Percentiles rank a stretch among this genome's conserved stretches.
Conservation (phyloP, 1,284 basidiomycete species). For the Apiotrichum akiyoshidainum region DNA sequence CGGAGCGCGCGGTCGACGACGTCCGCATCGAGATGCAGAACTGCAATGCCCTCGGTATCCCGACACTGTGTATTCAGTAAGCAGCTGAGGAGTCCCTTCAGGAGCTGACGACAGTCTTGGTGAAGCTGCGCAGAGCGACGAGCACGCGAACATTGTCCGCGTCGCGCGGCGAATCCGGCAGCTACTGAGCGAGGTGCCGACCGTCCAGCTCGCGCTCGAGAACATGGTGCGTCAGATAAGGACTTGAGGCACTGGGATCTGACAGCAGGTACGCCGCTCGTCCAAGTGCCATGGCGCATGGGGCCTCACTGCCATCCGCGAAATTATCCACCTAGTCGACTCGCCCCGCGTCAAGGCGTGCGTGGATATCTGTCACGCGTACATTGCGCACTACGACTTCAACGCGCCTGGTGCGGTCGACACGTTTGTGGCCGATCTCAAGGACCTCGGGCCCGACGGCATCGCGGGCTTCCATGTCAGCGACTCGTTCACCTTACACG, state of each 20-base stretch:
- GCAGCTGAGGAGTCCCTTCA: background rate
- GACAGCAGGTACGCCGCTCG: background rate
- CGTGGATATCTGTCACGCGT: slow-evolving; percentile 20
- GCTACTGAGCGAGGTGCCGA: slow-evolving; percentile 1
- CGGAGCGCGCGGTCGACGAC: background rate
- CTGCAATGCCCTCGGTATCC: slow-evolving; percentile 4
- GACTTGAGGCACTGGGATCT: background rate
- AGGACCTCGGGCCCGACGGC: background rate
- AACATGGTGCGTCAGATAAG: slow-evolving; percentile 15
- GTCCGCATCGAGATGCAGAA: slow-evolving; percentile 10
- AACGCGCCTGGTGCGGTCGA: background rate
- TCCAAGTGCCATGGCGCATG: slow-evolving; percentile 5
- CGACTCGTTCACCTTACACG: slow-evolving; percentile 9
- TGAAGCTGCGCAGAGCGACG: background rate
- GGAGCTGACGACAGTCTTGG: background rate
- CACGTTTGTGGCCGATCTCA: background rate
- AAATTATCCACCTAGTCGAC: slow-evolving; percentile 9
- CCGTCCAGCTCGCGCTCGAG: slow-evolving; percentile 15
- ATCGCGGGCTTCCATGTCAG: slow-evolving; percentile 17
- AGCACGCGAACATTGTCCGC: slow-evolving; percentile 3
- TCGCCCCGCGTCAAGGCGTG: slow-evolving; percentile 8
- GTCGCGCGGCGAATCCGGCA: background rate
- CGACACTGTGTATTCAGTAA: slow-evolving; percentile 17
- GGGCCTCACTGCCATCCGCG: slow-evolving; percentile 7
- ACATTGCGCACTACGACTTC: slow-evolving; percentile 17